Evolutionary conservation across 2,329 filamentous ascomycete genomes (phyloP).

Genomic region (Aureobasidium sp.): DNA sequence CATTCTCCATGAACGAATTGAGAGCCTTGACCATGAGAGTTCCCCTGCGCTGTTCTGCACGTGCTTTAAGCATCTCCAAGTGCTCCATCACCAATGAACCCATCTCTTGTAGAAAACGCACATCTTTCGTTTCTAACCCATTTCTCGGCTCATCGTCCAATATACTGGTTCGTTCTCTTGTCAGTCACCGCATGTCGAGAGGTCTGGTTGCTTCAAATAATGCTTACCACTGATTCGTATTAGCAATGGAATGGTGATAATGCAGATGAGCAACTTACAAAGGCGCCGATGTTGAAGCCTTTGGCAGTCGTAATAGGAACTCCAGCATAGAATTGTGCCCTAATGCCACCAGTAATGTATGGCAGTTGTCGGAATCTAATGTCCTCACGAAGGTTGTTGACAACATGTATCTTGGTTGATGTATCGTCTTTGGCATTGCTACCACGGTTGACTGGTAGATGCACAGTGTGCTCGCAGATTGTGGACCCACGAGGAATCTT

Average conservation of each 20-base stretch:
- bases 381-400: conserved; percentile 27
- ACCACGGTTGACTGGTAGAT: conserved; percentile 21
- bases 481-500: conserved; percentile 30
- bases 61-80: conserved; percentile 49
- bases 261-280: conserved; percentile 27
- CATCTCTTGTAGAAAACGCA: conserved; percentile 52
- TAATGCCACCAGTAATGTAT: conserved; percentile 23
- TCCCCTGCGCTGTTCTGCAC: conserved; percentile 45
- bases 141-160: conserved; percentile 51
- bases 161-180: conserved; percentile 32
- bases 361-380: conserved; percentile 24
- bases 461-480: conserved; percentile 28
- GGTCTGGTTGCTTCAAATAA: not conserved
- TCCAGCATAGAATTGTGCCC: conserved; percentile 28
- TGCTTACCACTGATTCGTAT: not conserved
- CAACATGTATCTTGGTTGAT: conserved; percentile 23
- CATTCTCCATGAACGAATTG: conserved; percentile 38
- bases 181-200: too few relatives aligned
- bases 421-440: conserved; percentile 23
- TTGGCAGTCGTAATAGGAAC: conserved; percentile 54
- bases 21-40: conserved; percentile 50
- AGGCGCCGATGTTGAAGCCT: conserved; percentile 53
- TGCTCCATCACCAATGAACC: conserved; percentile 51
- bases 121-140: conserved; percentile 42
- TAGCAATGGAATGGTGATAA: not conserved